phyloP scores from a whole-genome alignment of 164 flowering plant genomes.

The Vitis riparia region DNA sequence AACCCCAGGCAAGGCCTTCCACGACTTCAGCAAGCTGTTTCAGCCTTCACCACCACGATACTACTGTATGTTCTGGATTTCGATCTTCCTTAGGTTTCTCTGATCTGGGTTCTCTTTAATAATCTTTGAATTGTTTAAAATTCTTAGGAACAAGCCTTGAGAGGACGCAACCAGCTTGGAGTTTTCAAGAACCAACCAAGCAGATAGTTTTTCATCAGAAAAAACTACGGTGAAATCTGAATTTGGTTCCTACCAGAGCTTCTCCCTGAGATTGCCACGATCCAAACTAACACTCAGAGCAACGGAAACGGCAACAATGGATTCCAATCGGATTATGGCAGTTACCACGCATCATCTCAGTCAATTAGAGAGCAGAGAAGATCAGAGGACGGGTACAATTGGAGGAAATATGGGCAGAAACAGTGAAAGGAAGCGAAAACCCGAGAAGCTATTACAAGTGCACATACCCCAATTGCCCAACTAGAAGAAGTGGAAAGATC shows the following conservation, averaged over 20 bases:
- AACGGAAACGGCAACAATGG: constrained; percentile 11
- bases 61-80: constrained; percentile 21
- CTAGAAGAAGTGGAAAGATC: constrained; percentile 79
- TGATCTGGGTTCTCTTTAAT: neutral
- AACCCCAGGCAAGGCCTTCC: constrained; percentile 26
- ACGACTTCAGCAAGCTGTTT: constrained; percentile 16
- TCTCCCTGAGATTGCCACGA: constrained; percentile 37
- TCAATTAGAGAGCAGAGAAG: constrained; percentile 30
- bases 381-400: constrained; percentile 76
- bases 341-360: constrained; percentile 31
- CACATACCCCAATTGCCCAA: constrained; percentile 64
- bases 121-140: neutral
- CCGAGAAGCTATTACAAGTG: constrained; percentile 84
- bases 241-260: constrained; percentile 16
- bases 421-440: constrained; percentile 87
- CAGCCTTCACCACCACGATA: constrained; percentile 16
- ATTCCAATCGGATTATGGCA: constrained; percentile 22
- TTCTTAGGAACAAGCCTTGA: constrained; percentile 16
- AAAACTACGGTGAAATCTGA: constrained; percentile 31
- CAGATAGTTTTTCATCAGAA: constrained; percentile 19
- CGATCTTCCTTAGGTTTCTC: neutral
- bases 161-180: constrained; percentile 31
- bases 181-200: constrained; percentile 22
- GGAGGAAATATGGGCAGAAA: constrained; percentile 88
- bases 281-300: constrained; percentile 25